A percentile compares a stretch with the other conserved stretches of the same genome.
Conservation (phyloP, 2,329 filamentous ascomycete genomes). For the Mycosphaerelloides madeirae region DNA sequence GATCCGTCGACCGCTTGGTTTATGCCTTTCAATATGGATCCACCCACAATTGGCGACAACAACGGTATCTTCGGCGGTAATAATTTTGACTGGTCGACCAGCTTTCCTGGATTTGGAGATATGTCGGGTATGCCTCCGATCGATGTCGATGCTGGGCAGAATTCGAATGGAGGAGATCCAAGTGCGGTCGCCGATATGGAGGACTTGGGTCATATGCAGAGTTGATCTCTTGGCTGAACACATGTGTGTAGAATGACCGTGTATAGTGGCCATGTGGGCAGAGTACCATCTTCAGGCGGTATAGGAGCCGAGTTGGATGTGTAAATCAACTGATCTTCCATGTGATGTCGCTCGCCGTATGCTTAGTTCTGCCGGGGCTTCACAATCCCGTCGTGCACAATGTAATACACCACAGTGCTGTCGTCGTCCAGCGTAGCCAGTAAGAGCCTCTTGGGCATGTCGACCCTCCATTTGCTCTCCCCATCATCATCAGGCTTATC, state of each 20-base stretch:
- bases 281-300: neutral
- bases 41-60: constrained; percentile 48
- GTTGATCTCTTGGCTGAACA: neutral
- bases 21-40: constrained; percentile 86
- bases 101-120: constrained; percentile 26
- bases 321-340: too few relatives aligned
- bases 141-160: constrained; percentile 18
- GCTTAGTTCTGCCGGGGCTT: constrained; percentile 76
- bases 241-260: neutral
- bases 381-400: constrained; percentile 80
- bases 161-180: constrained; percentile 1
- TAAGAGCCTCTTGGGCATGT: constrained; percentile 59
- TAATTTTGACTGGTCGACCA: constrained; percentile 27
- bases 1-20: constrained; percentile 70
- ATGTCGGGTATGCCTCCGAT: constrained; percentile 16
- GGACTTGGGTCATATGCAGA: constrained; percentile 9
- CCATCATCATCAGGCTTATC: constrained; percentile 6
- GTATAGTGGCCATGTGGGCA: neutral
- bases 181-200: constrained; percentile 2
- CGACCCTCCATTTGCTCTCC: constrained; percentile 38
- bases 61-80: constrained; percentile 26
- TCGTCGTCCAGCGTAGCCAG: constrained; percentile 72
- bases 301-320: neutral
- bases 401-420: constrained; percentile 78
- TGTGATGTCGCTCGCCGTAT: too few relatives aligned